Evolutionary conservation across 345 rosid genomes (phyloP).

Genomic region (Eucalyptus regnans): DNA sequence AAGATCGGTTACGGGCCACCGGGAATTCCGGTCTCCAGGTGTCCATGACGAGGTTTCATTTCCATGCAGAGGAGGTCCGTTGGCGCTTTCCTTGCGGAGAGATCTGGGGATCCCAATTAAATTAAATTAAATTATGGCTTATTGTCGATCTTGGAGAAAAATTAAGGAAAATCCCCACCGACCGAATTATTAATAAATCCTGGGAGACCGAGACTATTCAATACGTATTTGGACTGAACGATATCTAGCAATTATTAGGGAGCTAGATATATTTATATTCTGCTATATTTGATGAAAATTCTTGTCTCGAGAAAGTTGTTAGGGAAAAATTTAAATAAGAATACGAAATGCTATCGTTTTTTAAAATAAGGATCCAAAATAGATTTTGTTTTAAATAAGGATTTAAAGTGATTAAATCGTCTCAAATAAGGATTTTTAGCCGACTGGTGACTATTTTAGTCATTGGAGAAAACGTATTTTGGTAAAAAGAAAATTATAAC

Average conservation of each 20-base stretch:
- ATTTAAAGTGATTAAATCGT: too few relatives aligned
- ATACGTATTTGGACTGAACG: not conserved
- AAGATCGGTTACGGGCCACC: not conserved
- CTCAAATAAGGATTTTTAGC: too few relatives aligned
- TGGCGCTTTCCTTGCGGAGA: not conserved
- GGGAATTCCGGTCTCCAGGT: not conserved
- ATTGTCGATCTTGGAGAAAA: not conserved
- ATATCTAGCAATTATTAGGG: not conserved
- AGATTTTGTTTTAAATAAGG: too few relatives aligned
- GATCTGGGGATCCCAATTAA: not conserved
- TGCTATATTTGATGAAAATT: too few relatives aligned
- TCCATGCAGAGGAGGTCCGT: not conserved
- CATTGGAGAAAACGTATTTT: too few relatives aligned
- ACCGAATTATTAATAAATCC: not conserved
- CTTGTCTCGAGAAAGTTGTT: too few relatives aligned
- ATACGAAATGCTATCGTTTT: too few relatives aligned
- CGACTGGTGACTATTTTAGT: too few relatives aligned
- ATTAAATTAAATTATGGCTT: not conserved
- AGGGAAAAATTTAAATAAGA: too few relatives aligned
- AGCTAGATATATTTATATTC: too few relatives aligned
- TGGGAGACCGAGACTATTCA: not conserved
- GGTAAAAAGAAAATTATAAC: too few relatives aligned
- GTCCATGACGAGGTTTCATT: not conserved
- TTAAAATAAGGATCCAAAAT: accelerated
- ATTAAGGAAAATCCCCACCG: not conserved